Evolutionary conservation across 768 basidiomycete genomes (phyloP).

Genomic region (Collybia sp.): DNA sequence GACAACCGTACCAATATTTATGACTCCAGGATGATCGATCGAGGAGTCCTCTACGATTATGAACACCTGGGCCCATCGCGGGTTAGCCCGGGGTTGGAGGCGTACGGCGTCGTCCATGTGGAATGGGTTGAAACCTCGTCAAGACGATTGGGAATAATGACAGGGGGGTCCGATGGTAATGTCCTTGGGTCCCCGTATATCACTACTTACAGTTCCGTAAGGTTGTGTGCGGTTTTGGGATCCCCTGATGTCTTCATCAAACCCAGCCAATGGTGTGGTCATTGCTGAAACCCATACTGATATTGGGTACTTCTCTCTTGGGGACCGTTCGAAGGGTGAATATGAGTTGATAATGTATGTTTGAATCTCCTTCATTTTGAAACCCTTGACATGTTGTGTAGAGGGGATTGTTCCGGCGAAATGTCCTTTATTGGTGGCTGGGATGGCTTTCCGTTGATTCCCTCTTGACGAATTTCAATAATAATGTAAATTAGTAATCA

Average conservation of each 20-base stretch:
- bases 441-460: too few relatives aligned
- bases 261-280: slow-evolving; percentile 38
- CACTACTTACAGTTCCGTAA: slow-evolving; percentile 17
- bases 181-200: neutral
- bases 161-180: slow-evolving; percentile 61
- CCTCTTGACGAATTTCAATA: too few relatives aligned
- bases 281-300: slow-evolving; percentile 54
- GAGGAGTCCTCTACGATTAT: slow-evolving; percentile 43
- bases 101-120: slow-evolving; percentile 47
- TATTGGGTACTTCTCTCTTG: slow-evolving; percentile 54
- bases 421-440: too few relatives aligned
- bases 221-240: slow-evolving; percentile 75
- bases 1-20: slow-evolving; percentile 62
- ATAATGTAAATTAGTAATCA: too few relatives aligned
- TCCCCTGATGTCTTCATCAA: slow-evolving; percentile 32
- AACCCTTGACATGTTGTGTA: too few relatives aligned
- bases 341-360: slow-evolving; percentile 58
- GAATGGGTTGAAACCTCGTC: slow-evolving; percentile 46
- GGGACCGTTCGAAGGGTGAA: slow-evolving; percentile 48
- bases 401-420: too few relatives aligned
- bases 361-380: too few relatives aligned
- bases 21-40: slow-evolving; percentile 49
- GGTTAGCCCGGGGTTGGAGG: slow-evolving; percentile 21
- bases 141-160: slow-evolving; percentile 41
- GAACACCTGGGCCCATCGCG: slow-evolving; percentile 33